These are phyloP conservation scores for Coniferiporia weirii DNA, from an alignment of 1,284 basidiomycete genomes.

Conservation along the genomic window DNA sequence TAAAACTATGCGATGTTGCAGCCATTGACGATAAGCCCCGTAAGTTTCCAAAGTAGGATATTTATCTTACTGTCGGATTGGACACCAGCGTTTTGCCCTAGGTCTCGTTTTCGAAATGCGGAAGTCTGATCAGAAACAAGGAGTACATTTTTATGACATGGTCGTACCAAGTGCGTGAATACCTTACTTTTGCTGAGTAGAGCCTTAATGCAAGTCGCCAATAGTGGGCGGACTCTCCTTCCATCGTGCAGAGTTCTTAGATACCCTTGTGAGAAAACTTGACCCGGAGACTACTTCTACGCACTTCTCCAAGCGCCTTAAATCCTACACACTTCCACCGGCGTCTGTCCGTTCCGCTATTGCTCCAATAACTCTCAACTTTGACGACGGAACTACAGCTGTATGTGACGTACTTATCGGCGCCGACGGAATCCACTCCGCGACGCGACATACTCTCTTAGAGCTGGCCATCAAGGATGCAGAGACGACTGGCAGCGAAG, in stretches of 20 bases:
- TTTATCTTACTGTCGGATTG: no score
- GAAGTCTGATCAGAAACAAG: constrained; percentile 31
- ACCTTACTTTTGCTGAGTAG: background rate
- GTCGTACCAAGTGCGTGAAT: constrained; percentile 28
- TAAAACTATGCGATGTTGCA: constrained; percentile 10
- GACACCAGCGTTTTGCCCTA: constrained; percentile 2
- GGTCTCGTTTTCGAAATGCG: constrained; percentile 30
- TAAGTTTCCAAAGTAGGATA: background rate
- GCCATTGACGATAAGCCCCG: constrained; percentile 1
- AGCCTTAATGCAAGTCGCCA: background rate
- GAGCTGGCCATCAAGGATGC: constrained; percentile 1
- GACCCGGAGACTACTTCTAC: constrained; percentile 27
- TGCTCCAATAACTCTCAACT: constrained; percentile 34
- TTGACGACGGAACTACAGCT: constrained; percentile 38
- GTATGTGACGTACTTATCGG: constrained; percentile 45
- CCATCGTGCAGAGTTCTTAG: constrained; percentile 40
- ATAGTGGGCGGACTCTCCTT: constrained; percentile 36
- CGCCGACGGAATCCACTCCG: constrained; percentile 41
- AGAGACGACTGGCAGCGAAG: constrained; percentile 15
- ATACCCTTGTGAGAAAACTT: constrained; percentile 32
- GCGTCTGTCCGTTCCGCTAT: constrained; percentile 14
- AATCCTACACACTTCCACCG: constrained; percentile 30
- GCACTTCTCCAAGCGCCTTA: constrained; percentile 36
- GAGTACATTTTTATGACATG: constrained; percentile 27
- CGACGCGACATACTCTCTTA: constrained; percentile 19